A percentile compares a stretch with the other conserved stretches of the same genome.
These are phyloP conservation scores for Leishmania martiniquensis DNA, from an alignment of 208 protist species.

Conservation along the genomic window DNA sequence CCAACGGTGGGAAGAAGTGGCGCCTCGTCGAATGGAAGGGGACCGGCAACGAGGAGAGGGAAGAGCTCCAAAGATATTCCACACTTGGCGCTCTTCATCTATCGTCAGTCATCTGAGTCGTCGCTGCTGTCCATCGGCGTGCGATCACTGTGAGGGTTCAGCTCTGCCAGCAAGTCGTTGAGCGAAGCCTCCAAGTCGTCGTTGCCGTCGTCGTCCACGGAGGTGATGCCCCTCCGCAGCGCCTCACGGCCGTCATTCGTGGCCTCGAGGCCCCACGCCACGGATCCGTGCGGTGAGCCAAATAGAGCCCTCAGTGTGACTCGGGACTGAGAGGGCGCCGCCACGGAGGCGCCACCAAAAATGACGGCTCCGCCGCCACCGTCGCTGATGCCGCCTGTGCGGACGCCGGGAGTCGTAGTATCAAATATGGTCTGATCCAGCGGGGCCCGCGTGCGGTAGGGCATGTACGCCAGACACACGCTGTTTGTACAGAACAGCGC, in stretches of 20 bases:
- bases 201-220: not conserved
- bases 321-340: not conserved
- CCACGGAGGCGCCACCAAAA: not conserved
- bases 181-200: slow-evolving; percentile 1
- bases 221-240: not conserved
- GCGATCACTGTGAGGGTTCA: slow-evolving; percentile 9
- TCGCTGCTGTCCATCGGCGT: not conserved
- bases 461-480: slow-evolving; percentile 54
- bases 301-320: slow-evolving; percentile 14
- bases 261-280: slow-evolving; percentile 7
- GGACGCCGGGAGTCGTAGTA: not conserved
- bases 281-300: not conserved
- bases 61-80: not conserved
- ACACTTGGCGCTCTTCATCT: not conserved
- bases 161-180: slow-evolving; percentile 12
- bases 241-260: not conserved
- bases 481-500: slow-evolving; percentile 68
- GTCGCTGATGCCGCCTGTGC: not conserved
- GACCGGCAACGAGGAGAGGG: not conserved
- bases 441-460: slow-evolving; percentile 21
- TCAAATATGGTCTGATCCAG: slow-evolving; percentile 28
- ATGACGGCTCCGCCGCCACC: not conserved
- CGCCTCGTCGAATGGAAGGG: not conserved
- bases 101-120: not conserved
- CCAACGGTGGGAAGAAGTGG: too few relatives aligned